A percentile compares a stretch with the other conserved stretches of the same genome.
phyloP scores from a whole-genome alignment of 768 basidiomycete species.

The Fomitopsis serialis region DNA sequence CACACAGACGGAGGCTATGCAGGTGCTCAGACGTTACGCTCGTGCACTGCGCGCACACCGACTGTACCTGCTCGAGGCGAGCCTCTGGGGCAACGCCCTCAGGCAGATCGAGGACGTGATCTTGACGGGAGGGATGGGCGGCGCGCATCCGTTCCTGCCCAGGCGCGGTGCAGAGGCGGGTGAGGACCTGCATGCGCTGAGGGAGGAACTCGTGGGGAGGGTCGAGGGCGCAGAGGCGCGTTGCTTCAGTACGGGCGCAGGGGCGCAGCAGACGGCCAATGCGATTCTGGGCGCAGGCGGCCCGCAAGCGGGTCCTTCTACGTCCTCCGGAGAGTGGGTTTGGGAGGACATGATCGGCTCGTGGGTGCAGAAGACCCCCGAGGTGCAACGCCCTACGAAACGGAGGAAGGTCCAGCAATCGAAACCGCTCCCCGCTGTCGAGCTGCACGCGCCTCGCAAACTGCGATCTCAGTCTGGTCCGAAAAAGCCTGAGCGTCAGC shows the following conservation, averaged over 20 bases:
- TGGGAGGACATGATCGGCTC: conserved; percentile 44
- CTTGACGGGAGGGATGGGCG: conserved; percentile 11
- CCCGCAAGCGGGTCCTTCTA: neutral
- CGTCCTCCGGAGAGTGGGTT: conserved; percentile 30
- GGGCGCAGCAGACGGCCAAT: neutral
- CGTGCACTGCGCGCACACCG: conserved; percentile 26
- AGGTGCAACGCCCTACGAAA: conserved; percentile 1
- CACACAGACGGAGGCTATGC: conserved; percentile 5
- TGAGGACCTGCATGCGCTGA: conserved; percentile 28
- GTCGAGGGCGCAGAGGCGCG: conserved; percentile 49
- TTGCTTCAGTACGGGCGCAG: conserved; percentile 31
- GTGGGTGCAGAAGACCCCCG: conserved; percentile 38
- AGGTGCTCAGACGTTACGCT: conserved; percentile 23
- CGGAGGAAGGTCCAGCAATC: neutral
- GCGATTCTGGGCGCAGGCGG: neutral
- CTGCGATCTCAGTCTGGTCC: neutral
- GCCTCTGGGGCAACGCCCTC: conserved; percentile 48
- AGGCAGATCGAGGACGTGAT: conserved; percentile 35
- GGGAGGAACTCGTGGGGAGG: conserved; percentile 35
- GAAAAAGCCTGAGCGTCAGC: neutral
- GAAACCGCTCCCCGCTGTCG: neutral
- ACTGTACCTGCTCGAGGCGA: conserved; percentile 41
- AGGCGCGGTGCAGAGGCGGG: conserved; percentile 3
- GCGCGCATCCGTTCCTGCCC: neutral
- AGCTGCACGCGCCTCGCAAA: neutral